phyloP scores from a whole-genome alignment of 2,329 filamentous ascomycete species.

The Cordyceps militaris region DNA sequence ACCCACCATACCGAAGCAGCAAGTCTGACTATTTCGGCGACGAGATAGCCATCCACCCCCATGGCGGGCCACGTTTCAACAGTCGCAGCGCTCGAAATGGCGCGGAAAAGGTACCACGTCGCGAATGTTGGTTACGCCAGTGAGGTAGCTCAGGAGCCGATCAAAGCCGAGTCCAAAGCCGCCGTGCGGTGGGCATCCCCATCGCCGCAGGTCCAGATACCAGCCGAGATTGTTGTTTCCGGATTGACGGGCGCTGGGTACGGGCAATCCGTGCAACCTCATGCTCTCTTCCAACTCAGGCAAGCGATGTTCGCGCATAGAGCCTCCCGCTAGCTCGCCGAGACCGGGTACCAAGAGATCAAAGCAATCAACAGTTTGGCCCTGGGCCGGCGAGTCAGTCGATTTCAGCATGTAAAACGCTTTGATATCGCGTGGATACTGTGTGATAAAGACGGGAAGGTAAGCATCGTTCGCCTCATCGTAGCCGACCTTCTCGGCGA shows the following conservation, averaged over 20 bases:
- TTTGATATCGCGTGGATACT: slow-evolving; percentile 85
- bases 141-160: slow-evolving; percentile 74
- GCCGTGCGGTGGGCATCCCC: slow-evolving; percentile 86
- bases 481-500: slow-evolving; percentile 60
- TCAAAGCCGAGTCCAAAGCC: slow-evolving; percentile 90
- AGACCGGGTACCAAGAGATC: slow-evolving; percentile 81
- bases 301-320: slow-evolving; percentile 77
- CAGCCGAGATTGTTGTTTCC: slow-evolving; percentile 51
- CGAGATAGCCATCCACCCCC: not conserved
- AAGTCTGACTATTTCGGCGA: not conserved
- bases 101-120: slow-evolving; percentile 84
- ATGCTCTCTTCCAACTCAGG: slow-evolving; percentile 62
- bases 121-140: slow-evolving; percentile 72
- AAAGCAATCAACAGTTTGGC: slow-evolving; percentile 74
- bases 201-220: slow-evolving; percentile 83
- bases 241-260: slow-evolving; percentile 19
- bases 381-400: slow-evolving; percentile 21
- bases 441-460: slow-evolving; percentile 79
- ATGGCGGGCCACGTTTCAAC: slow-evolving; percentile 26
- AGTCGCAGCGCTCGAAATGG: slow-evolving; percentile 58
- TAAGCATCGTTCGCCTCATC: slow-evolving; percentile 36
- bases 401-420: slow-evolving; percentile 66
- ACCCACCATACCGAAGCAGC: not conserved
- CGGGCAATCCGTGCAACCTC: slow-evolving; percentile 56
- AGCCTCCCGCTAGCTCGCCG: slow-evolving; percentile 82